Evolutionary conservation across 1,139 yeast genomes (phyloP), one percentile per base, ranked within the genome.

Genomic region (Entelexis paramagnoliae): DNA sequence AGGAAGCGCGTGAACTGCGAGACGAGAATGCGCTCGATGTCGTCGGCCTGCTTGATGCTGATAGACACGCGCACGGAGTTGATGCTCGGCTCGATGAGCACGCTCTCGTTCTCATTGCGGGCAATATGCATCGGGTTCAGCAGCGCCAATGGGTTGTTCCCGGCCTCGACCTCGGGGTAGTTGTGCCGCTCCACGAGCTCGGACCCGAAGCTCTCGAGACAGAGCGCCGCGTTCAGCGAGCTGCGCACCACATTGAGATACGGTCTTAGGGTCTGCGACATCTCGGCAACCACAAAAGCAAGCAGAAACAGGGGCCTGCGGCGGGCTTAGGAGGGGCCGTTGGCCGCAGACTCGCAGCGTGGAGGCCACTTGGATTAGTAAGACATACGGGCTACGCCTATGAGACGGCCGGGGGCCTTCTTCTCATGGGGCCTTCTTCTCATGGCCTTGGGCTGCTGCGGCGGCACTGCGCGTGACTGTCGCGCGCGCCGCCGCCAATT

Each of bases 141-240:
- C 57, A 91, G 71, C 55, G 91, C 83, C 68, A 89, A 96, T 11
- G 84, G 83, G 46, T 84, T 74, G 59, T 78, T 77, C 59, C 75
- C 79, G 43, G 85, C 91, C 68, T 91, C 99, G 49, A 91, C 83
- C 68, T 91, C 99, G 4, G 99, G 99, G 59, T 93, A 79, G 70
- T 91, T 91, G 73, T 91, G 98, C 69, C 99, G 83, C 71, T 91
- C 99, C 16, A 85, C 96, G 55, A 85, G 77, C 68, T 89, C 96
- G 13, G 97, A 89, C 24, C 96, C 84, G 68, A 93, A 93, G 71
- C 89, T 91, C 65, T 89, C 94, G 59, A 91, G 74, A 62, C 96
- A 87, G 50, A 91, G 75, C n/a, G 97, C 96, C 10, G 96, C 96
- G 17, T 95, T 87, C 62, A 91, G 76, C 28, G 98, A 88, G 55